A percentile compares a stretch with the other conserved stretches of the same genome.
Conservation (phyloP, 1,284 basidiomycete genomes). For the Melampsora abietis-canadensis region DNA sequence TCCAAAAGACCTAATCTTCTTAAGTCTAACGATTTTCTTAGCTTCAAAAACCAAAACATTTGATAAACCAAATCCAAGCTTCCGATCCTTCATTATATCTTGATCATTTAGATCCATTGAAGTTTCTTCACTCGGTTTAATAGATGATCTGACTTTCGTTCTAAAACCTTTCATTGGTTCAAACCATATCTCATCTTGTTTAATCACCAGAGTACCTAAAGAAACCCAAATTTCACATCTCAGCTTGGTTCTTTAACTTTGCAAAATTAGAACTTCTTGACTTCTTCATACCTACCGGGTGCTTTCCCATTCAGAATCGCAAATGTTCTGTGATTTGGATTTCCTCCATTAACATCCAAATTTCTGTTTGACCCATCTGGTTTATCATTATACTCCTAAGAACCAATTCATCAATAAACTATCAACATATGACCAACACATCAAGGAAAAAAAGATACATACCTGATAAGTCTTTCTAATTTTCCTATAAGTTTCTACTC, state of each 20-base stretch:
- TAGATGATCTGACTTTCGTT: slow-evolving; percentile 1
- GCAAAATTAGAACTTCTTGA: background rate
- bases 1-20: slow-evolving; percentile 20
- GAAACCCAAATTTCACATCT: background rate
- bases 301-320: slow-evolving; percentile 23
- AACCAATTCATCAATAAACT: no score
- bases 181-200: slow-evolving; percentile 23
- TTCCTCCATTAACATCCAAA: background rate
- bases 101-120: background rate
- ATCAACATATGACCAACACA: no score
- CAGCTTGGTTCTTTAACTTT: background rate
- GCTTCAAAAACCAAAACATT: background rate
- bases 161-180: slow-evolving; percentile 38
- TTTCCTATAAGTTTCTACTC: background rate
- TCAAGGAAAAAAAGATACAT: no score
- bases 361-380: background rate
- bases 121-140: slow-evolving; percentile 8
- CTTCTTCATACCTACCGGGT: slow-evolving; percentile 22
- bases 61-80: background rate
- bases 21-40: slow-evolving; percentile 11
- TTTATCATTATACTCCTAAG: background rate
- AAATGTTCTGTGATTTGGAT: slow-evolving; percentile 24
- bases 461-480: background rate
- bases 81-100: background rate
- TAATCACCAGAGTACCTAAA: slow-evolving; percentile 19